Evolutionary conservation across 805 yeast species (phyloP).

Genomic region (Isabelozyma rhagii): DNA sequence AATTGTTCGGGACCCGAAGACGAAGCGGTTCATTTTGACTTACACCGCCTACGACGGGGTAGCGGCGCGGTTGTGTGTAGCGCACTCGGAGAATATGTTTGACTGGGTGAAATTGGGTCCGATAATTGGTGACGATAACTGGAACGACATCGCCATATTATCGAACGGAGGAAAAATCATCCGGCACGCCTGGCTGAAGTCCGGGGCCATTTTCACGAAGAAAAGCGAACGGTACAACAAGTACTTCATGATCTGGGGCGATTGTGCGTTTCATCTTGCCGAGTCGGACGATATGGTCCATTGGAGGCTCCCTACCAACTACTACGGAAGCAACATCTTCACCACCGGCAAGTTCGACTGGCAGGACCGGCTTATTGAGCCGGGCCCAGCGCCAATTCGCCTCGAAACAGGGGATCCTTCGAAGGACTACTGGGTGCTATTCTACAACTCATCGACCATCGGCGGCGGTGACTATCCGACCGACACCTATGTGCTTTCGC

Average conservation of each 20-base stretch:
- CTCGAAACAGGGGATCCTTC: constrained; percentile 15
- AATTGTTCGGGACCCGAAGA: constrained; percentile 33
- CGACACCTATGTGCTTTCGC: constrained; percentile 33
- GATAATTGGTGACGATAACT: constrained; percentile 21
- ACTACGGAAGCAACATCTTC: constrained; percentile 17
- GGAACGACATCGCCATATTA: constrained; percentile 31
- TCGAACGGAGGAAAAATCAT: constrained; percentile 21
- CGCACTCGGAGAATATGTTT: constrained; percentile 32
- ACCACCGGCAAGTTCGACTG: constrained; percentile 25
- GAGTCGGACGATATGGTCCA: constrained; percentile 29
- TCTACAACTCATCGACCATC: constrained; percentile 37
- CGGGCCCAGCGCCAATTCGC: constrained; percentile 42
- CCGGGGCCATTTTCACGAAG: constrained; percentile 38
- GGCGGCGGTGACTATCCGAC: constrained; percentile 29
- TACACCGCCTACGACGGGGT: constrained; percentile 37
- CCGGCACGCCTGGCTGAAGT: constrained; percentile 38
- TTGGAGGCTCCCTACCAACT: constrained; percentile 24
- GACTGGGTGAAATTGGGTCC: constrained; percentile 38
- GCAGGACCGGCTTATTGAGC: constrained; percentile 37
- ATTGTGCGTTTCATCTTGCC: constrained; percentile 36
- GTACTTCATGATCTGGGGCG: constrained; percentile 45
- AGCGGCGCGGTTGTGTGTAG: constrained; percentile 38
- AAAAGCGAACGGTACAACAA: constrained; percentile 24
- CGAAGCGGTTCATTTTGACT: constrained; percentile 35
- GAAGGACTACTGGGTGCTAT: constrained; percentile 31